Percentiles rank a stretch among this genome's conserved stretches.
These are phyloP conservation scores for Emmonsiellopsis sp. DNA, from an alignment of 2,329 filamentous ascomycete species.

Conservation along the genomic window DNA sequence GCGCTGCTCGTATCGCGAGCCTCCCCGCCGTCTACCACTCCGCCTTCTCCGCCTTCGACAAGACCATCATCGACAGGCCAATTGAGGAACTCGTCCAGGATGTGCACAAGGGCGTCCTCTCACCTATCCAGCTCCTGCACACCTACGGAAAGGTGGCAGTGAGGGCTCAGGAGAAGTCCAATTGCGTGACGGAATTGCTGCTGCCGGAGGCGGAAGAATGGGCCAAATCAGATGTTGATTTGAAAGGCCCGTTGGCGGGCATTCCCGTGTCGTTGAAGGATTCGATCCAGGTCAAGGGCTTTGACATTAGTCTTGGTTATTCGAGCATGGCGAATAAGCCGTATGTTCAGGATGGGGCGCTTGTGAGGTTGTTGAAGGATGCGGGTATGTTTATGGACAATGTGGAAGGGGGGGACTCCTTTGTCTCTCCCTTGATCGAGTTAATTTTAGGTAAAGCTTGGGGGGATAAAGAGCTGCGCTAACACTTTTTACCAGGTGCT, in stretches of 20 bases:
- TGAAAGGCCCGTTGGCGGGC: slow-evolving; percentile 74
- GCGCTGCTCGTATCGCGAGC: slow-evolving; percentile 57
- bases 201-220: slow-evolving; percentile 69
- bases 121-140: slow-evolving; percentile 64
- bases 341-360: slow-evolving; percentile 56
- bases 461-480: background rate
- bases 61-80: slow-evolving; percentile 58
- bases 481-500: slow-evolving; percentile 45
- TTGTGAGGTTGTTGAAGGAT: slow-evolving; percentile 71
- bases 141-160: slow-evolving; percentile 82
- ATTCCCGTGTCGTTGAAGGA: slow-evolving; percentile 81
- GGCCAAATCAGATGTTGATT: slow-evolving; percentile 54
- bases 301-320: slow-evolving; percentile 75
- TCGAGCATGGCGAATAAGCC: slow-evolving; percentile 63
- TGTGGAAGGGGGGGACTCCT: background rate
- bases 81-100: slow-evolving; percentile 70
- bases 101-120: slow-evolving; percentile 60
- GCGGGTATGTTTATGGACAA: slow-evolving; percentile 42
- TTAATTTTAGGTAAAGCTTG: slow-evolving; percentile 3
- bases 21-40: slow-evolving; percentile 58
- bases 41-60: slow-evolving; percentile 56
- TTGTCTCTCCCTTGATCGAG: background rate
- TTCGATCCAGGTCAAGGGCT: slow-evolving; percentile 68
- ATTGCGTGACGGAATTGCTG: slow-evolving; percentile 82
- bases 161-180: slow-evolving; percentile 75